Base-by-base conservation (phyloP, 805 yeast species). In the Starmerella scarabaei region DNA sequence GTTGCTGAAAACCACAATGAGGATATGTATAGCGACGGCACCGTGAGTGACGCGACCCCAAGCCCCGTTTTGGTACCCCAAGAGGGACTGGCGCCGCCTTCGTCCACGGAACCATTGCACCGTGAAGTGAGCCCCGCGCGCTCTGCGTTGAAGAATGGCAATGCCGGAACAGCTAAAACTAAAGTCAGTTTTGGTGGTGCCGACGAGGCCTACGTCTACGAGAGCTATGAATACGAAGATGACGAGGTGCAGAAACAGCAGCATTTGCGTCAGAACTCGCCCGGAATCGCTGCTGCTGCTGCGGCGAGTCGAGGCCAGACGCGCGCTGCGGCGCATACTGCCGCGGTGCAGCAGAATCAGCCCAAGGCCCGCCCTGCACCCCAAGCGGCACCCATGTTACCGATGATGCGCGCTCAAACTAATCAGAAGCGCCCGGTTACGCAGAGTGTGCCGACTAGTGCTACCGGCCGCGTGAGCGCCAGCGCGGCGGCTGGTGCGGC, bases 111-210 rank as follows among this genome's bases (percentile, higher is more conserved):
- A 16, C 45, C 38, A 20, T 26, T 38, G 21, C 47, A 55, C 5
- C 43, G 60, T 7, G 50, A 56, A 9, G 43, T 41, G 19, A 55
- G 61, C 19, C 63, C 63, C 16, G 53, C 54, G 31, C 54, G 57
- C 21, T 54, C 63, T 1, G 62, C 63, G 5, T 41, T 59, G 36
- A 51, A 54, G 27, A 53, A 49, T 8, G 18, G 38, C 15, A 21
- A 27, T 24, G 19, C 33, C 28, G 24, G 30, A 12, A n/a, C 46
- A 14, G 31, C 40, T 20, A 30, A 42, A 14, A 40, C 52, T 7
- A 28, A 40, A 33, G 54, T 44, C 15, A 47, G 45, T 43, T 49
- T 38, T n/a, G 48, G 45, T 16, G 45, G 39, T 3, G 38, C 40
- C n/a, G 40, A 44, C 17, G 41, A 38, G 35, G 37, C 38, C 15